Evolutionary conservation across 2,329 filamentous ascomycete genomes (phyloP), one percentile per base, ranked within the genome.

Genomic region (Aspergillus neoniger): DNA sequence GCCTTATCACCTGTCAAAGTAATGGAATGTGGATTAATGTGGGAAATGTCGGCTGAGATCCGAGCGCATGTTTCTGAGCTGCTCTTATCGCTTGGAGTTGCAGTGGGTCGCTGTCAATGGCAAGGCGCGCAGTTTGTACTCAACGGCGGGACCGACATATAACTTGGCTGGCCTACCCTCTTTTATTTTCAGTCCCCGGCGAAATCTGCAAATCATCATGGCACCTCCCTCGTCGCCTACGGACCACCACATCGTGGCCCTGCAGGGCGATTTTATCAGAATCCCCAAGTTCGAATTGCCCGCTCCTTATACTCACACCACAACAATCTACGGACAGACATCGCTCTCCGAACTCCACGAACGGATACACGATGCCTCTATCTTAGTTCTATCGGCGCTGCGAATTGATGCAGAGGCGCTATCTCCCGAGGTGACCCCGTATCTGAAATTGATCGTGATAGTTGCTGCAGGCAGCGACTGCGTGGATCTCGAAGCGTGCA

Each of bases 381-480:
- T 84, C 39, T 59, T 81, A 8, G 77, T 82, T 57, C 70, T 77
- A 14, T 78, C 79, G 17, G 74, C 75, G 4, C 55, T 65, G 15
- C 64, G 52, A 17, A n/a, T 72, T 19, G 67, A 72, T 30, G 69
- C 70, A 7, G 69, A 74, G 4, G 74, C 73, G 30, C 70, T 84
- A 23, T 75, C 77, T n/a, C 73, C 77, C 23, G 72, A 73, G 21
- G 72, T 74, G 23, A 75, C 82, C 17, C 80, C 81, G 15, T 67
- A 78, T 58, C 74, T 84, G 30, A 73, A 76, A 59, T 72, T 80
- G 23, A 73, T 83, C 53, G 76, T 78, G 44, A 71, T 79, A 17
- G 77, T 78, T 63, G 81, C 80, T 32, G 79, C 80, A 6, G 82
- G 82, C 47, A 79, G 77, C 55, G 80, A 82, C 67, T 76, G 76